A percentile compares a stretch with the other conserved stretches of the same genome.
phyloP scores from a whole-genome alignment of 208 protist genomes.

The Acanthamoeba lenticulata region DNA sequence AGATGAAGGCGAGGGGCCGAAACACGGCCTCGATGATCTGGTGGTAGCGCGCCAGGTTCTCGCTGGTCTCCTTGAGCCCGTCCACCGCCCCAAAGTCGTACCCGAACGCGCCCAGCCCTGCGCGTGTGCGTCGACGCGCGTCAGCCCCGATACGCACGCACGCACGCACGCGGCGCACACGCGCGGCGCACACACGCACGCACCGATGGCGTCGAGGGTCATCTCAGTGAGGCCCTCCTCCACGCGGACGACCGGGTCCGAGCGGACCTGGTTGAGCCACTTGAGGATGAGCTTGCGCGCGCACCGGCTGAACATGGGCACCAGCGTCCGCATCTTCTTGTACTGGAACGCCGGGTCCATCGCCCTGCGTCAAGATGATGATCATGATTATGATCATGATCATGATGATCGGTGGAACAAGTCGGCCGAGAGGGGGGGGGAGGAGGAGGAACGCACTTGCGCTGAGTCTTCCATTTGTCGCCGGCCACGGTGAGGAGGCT shows the following conservation, averaged over 20 bases:
- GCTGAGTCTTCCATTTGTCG: constrained; percentile 27
- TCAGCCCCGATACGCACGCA: too few relatives aligned
- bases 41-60: background rate
- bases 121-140: too few relatives aligned
- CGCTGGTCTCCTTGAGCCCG: background rate
- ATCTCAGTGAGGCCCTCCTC: background rate
- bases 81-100: background rate
- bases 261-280: background rate
- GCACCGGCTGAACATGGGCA: constrained; percentile 29
- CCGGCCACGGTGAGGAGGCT: background rate
- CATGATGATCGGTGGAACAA: too few relatives aligned
- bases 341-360: constrained; percentile 58
- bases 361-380: background rate
- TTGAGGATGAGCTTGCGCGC: constrained; percentile 10
- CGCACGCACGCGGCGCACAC: too few relatives aligned
- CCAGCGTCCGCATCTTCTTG: constrained; percentile 58
- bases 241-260: background rate
- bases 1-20: background rate
- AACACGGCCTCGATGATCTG: background rate
- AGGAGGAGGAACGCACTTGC: background rate
- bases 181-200: background rate
- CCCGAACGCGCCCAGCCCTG: background rate
- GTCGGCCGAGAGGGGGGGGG: too few relatives aligned
- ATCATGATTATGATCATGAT: background rate
- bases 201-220: constrained; percentile 45